phyloP scores from a whole-genome alignment of 1,284 basidiomycete species.

The Coniophora puteana region DNA sequence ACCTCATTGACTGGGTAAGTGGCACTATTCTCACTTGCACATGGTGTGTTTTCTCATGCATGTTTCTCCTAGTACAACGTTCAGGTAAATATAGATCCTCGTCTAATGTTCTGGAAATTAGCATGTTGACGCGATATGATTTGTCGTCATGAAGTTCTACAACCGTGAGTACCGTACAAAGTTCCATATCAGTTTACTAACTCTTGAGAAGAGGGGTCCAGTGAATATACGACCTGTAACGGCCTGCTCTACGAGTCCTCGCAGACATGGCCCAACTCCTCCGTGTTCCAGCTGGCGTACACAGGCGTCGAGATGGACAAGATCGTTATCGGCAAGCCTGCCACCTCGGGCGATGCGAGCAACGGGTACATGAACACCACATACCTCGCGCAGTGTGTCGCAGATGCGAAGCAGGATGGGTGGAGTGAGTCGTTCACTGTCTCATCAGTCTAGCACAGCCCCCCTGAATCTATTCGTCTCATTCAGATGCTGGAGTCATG shows the following conservation, averaged over 20 bases:
- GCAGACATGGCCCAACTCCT: conserved; percentile 42
- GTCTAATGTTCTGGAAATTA: too few relatives aligned
- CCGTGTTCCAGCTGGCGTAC: conserved; percentile 45
- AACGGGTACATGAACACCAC: conserved; percentile 41
- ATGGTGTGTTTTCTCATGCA: too few relatives aligned
- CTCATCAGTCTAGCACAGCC: too few relatives aligned
- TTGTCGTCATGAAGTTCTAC: too few relatives aligned
- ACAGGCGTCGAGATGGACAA: conserved; percentile 38
- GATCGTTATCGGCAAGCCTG: conserved; percentile 53
- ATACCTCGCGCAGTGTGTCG: conserved; percentile 40
- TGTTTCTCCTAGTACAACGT: too few relatives aligned
- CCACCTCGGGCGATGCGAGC: conserved; percentile 32
- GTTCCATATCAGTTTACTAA: conserved; percentile 1
- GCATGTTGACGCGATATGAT: too few relatives aligned
- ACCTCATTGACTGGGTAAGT: too few relatives aligned
- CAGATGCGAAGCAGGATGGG: conserved; percentile 37
- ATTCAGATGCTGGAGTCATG: conserved; percentile 47
- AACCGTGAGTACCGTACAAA: too few relatives aligned
- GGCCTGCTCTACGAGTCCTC: conserved; percentile 51
- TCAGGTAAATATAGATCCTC: too few relatives aligned
- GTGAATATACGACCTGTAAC: conserved; percentile 55
- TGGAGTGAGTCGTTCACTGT: conserved; percentile 36
- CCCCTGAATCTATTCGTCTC: not conserved
- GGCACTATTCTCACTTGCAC: too few relatives aligned
- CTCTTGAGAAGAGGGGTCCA: conserved; percentile 43